Evolutionary conservation across 352 stramenopile genomes (phyloP).

Genomic region (Halophytophthora batemanensis): DNA sequence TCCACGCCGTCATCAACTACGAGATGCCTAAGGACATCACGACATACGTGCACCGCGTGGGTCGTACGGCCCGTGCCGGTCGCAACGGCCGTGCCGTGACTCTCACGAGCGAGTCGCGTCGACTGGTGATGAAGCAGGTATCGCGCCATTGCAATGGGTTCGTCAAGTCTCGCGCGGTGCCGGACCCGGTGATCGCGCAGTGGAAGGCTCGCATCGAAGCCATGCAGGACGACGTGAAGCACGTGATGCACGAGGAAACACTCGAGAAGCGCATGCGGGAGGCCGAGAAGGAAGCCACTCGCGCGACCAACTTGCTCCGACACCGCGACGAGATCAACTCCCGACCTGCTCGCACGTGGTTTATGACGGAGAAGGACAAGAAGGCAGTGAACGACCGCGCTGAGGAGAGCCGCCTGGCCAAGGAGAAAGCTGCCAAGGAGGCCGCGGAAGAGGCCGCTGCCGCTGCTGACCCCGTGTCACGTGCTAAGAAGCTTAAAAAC

Average conservation of each 20-base stretch:
- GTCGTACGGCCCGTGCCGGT: constrained; percentile 96
- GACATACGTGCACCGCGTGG: constrained; percentile 99
- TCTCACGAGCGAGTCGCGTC: constrained; percentile 86
- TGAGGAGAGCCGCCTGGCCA: constrained; percentile 58
- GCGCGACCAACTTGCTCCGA: constrained; percentile 87
- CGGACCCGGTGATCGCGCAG: constrained; percentile 83
- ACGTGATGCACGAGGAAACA: constrained; percentile 85
- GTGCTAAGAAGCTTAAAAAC: constrained; percentile 74
- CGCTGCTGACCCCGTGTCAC: constrained; percentile 35
- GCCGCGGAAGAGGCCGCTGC: constrained; percentile 22
- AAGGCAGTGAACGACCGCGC: constrained; percentile 71
- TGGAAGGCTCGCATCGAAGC: constrained; percentile 84
- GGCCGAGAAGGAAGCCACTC: constrained; percentile 87
- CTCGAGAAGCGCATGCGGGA: constrained; percentile 89
- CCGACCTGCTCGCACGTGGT: constrained; percentile 90
- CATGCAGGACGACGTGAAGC: constrained; percentile 77
- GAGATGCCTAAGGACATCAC: constrained; percentile 98
- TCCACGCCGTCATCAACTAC: constrained; percentile 99
- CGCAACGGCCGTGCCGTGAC: constrained; percentile 89
- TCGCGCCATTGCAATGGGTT: constrained; percentile 86
- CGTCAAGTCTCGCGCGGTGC: constrained; percentile 89
- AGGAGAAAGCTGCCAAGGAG: constrained; percentile 35
- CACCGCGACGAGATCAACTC: constrained; percentile 90
- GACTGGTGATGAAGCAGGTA: constrained; percentile 94
- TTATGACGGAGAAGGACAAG: constrained; percentile 90